Conservation (phyloP, 768 basidiomycete species). For the Mycena amicta region DNA sequence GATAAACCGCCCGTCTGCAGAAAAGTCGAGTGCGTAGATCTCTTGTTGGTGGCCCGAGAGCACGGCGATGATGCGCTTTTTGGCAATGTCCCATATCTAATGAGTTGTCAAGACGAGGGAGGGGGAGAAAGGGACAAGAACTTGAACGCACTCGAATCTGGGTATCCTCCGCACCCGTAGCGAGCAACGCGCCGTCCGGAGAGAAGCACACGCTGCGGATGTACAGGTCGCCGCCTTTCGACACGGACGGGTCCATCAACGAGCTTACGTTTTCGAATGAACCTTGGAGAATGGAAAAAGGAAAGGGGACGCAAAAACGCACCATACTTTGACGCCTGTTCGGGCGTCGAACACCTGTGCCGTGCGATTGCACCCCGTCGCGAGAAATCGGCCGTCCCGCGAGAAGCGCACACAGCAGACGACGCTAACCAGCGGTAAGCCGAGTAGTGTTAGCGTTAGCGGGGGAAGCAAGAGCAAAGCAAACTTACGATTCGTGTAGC, state of each 20-base stretch:
- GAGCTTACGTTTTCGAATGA: constrained; percentile 42
- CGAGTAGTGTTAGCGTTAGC: too few species aligned
- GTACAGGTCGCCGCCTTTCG: constrained; percentile 46
- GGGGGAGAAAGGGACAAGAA: constrained; percentile 27
- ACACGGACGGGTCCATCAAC: constrained; percentile 23
- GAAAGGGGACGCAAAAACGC: constrained; percentile 29
- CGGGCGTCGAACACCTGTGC: constrained; percentile 84
- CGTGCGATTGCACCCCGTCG: constrained; percentile 81
- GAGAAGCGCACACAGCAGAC: constrained; percentile 80
- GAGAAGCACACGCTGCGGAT: constrained; percentile 82
- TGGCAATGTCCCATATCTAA: constrained; percentile 81
- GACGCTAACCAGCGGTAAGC: constrained; percentile 13
- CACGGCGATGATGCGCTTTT: constrained; percentile 65
- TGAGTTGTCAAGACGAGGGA: not conserved
- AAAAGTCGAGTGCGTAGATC: constrained; percentile 84
- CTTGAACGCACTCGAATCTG: constrained; percentile 63
- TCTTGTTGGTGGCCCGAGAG: constrained; percentile 81
- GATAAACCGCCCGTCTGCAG: constrained; percentile 69
- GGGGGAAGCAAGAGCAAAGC: not conserved
- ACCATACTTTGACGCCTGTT: constrained; percentile 74
- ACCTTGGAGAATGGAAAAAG: constrained; percentile 60
- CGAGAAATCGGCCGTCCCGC: constrained; percentile 75
- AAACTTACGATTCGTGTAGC: constrained; percentile 66
- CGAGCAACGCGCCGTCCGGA: constrained; percentile 78
- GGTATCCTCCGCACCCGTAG: constrained; percentile 83